Evolutionary conservation across 805 yeast genomes (phyloP).

Genomic region (Lachancea waltii): DNA sequence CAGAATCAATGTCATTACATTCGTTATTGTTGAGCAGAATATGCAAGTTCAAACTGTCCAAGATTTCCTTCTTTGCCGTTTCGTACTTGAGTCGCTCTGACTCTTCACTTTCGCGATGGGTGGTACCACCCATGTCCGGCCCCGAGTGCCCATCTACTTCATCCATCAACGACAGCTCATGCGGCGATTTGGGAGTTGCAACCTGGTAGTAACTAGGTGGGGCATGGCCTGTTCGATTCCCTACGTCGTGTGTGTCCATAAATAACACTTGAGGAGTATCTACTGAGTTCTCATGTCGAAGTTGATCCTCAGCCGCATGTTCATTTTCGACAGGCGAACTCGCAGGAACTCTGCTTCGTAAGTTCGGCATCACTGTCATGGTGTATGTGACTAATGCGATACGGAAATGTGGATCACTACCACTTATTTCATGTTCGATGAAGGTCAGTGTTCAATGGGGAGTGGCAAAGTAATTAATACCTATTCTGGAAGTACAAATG

Average conservation of each 20-base stretch:
- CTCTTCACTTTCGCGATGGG: conserved; percentile 24
- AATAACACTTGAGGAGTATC: conserved; percentile 11
- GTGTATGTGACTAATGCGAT: background rate
- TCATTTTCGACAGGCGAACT: background rate
- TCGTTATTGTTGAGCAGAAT: conserved; percentile 56
- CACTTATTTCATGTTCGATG: too few relatives aligned
- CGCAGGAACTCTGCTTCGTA: background rate
- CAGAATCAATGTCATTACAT: conserved; percentile 42
- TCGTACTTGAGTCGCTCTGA: conserved; percentile 26
- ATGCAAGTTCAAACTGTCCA: conserved; percentile 52
- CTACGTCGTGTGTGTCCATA: conserved; percentile 10
- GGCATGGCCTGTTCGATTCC: conserved; percentile 7
- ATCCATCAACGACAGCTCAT: conserved; percentile 30
- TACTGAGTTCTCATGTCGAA: background rate
- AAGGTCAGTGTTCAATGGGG: too few relatives aligned
- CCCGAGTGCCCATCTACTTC: conserved; percentile 16
- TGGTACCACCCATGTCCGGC: conserved; percentile 4
- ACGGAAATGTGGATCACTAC: too few relatives aligned
- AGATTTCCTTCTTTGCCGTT: conserved; percentile 30
- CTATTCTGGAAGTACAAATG: too few relatives aligned
- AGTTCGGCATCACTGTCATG: conserved; percentile 3
- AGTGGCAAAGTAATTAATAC: too few relatives aligned
- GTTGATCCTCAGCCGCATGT: background rate
- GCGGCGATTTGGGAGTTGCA: conserved; percentile 41
- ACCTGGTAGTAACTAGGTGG: conserved; percentile 31